phyloP scores from a whole-genome alignment of 208 protist genomes.

The Crithidia sp. region DNA sequence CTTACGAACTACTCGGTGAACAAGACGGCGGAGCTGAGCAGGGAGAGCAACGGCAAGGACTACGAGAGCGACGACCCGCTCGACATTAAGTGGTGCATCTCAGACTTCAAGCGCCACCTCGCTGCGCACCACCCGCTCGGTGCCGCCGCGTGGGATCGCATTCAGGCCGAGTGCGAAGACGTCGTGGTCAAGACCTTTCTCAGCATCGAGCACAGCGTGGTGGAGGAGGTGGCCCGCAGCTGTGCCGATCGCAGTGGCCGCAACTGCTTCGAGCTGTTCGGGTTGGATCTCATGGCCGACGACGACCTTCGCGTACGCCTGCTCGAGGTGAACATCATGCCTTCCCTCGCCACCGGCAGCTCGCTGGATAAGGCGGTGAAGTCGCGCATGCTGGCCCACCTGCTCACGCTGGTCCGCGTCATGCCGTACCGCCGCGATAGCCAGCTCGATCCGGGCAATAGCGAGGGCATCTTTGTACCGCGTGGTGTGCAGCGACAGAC shows the following conservation, averaged over 20 bases:
- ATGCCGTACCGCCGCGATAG: conserved; percentile 75
- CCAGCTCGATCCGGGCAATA: conserved; percentile 25
- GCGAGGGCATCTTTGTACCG: conserved; percentile 28
- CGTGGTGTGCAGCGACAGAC: conserved; percentile 32
- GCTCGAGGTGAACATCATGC: conserved; percentile 94
- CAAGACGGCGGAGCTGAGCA: conserved; percentile 88
- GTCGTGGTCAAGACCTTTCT: conserved; percentile 93
- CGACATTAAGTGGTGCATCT: conserved; percentile 93
- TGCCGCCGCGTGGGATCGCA: conserved; percentile 57
- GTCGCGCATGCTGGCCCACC: conserved; percentile 83
- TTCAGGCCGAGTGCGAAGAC: conserved; percentile 76
- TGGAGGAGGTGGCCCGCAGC: conserved; percentile 63
- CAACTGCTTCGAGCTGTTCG: conserved; percentile 93
- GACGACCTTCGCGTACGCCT: conserved; percentile 75
- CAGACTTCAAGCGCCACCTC: conserved; percentile 76
- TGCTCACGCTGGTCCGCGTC: conserved; percentile 84
- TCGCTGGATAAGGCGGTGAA: conserved; percentile 90
- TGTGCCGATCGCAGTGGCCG: conserved; percentile 74
- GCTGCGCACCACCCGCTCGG: conserved; percentile 56
- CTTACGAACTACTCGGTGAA: conserved; percentile 98
- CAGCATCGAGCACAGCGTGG: conserved; percentile 86
- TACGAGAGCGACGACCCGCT: conserved; percentile 70
- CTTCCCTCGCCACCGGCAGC: conserved; percentile 84
- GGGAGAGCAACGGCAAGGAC: conserved; percentile 66
- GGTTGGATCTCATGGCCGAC: conserved; percentile 90